Percentiles rank a stretch among this genome's conserved stretches.
Conservation (phyloP, 345 rosid species). For the Lepidium aucheri region DNA sequence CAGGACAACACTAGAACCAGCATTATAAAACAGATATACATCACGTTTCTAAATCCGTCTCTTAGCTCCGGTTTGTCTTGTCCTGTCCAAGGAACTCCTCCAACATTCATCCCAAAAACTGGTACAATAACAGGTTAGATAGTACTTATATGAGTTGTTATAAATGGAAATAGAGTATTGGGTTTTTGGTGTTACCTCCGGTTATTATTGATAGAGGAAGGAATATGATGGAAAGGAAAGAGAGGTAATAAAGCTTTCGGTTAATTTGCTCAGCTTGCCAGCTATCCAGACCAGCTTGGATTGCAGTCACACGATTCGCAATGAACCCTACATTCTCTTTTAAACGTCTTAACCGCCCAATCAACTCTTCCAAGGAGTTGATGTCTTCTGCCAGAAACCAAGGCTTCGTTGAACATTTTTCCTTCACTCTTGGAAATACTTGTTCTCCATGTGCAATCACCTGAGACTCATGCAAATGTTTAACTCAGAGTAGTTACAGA, state of each 20-base stretch:
- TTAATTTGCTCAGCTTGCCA: slow-evolving; percentile 98
- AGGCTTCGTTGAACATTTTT: slow-evolving; percentile 57
- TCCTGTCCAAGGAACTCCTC: slow-evolving; percentile 98
- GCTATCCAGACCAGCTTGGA: slow-evolving; percentile 88
- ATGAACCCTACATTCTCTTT: slow-evolving; percentile 91
- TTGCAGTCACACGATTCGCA: slow-evolving; percentile 83
- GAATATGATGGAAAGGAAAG: slow-evolving; percentile 87
- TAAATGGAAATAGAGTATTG: not conserved
- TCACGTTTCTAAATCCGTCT: slow-evolving; percentile 83
- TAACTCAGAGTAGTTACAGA: not conserved
- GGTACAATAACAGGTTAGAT: not conserved
- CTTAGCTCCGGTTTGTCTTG: slow-evolving; percentile 50
- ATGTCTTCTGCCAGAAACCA: slow-evolving; percentile 75
- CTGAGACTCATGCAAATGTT: slow-evolving; percentile 29
- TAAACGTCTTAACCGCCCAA: slow-evolving; percentile 71
- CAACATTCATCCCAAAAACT: slow-evolving; percentile 99
- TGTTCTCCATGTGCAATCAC: slow-evolving; percentile 93
- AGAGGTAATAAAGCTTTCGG: slow-evolving; percentile 83
- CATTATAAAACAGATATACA: slow-evolving; percentile 62
- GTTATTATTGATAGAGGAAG: slow-evolving; percentile 90
- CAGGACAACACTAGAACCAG: slow-evolving; percentile 50
- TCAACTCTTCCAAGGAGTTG: slow-evolving; percentile 64
- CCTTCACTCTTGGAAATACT: slow-evolving; percentile 89
- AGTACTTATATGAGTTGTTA: not conserved
- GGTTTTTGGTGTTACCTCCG: slow-evolving; percentile 43